Conservation (phyloP, 2,329 filamentous ascomycete species). For the Alternaria consortialis region DNA sequence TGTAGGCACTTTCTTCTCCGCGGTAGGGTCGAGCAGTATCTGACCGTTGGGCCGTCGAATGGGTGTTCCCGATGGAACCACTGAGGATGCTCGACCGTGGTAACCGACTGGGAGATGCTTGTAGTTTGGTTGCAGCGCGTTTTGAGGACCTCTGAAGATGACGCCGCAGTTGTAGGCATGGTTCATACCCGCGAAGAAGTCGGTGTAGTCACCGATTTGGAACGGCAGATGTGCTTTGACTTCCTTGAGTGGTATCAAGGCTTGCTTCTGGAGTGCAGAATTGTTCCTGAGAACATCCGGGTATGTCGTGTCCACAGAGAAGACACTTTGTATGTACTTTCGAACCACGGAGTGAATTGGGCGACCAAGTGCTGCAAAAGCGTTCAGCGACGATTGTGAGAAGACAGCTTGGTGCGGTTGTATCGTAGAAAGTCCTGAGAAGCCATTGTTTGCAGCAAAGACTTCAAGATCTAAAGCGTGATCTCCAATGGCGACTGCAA, state of each 20-base stretch:
- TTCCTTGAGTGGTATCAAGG: slow-evolving; percentile 66
- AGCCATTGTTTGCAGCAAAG: slow-evolving; percentile 68
- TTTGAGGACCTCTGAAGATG: slow-evolving; percentile 75
- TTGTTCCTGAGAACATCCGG: slow-evolving; percentile 72
- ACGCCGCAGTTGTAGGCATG: slow-evolving; percentile 78
- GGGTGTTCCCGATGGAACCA: slow-evolving; percentile 77
- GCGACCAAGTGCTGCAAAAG: slow-evolving; percentile 76
- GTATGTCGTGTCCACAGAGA: slow-evolving; percentile 67
- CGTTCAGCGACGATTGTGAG: slow-evolving; percentile 71
- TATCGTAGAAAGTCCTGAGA: slow-evolving; percentile 65
- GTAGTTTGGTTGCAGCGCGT: slow-evolving; percentile 83
- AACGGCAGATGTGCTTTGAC: slow-evolving; percentile 76
- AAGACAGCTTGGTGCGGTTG: slow-evolving; percentile 69
- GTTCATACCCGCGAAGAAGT: slow-evolving; percentile 83
- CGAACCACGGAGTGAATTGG: slow-evolving; percentile 74
- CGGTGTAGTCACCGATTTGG: slow-evolving; percentile 82
- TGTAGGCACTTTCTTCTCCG: slow-evolving; percentile 68
- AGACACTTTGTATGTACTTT: slow-evolving; percentile 72
- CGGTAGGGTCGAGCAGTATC: slow-evolving; percentile 70
- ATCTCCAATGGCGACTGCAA: slow-evolving; percentile 76
- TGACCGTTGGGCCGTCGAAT: slow-evolving; percentile 80
- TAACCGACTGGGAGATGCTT: slow-evolving; percentile 83
- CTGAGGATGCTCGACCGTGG: slow-evolving; percentile 78
- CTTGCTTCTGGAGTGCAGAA: slow-evolving; percentile 62
- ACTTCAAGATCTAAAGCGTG: slow-evolving; percentile 74